These are phyloP conservation scores for Fusarium sacchari DNA, from an alignment of 2,329 filamentous ascomycete genomes.

Conservation along the genomic window DNA sequence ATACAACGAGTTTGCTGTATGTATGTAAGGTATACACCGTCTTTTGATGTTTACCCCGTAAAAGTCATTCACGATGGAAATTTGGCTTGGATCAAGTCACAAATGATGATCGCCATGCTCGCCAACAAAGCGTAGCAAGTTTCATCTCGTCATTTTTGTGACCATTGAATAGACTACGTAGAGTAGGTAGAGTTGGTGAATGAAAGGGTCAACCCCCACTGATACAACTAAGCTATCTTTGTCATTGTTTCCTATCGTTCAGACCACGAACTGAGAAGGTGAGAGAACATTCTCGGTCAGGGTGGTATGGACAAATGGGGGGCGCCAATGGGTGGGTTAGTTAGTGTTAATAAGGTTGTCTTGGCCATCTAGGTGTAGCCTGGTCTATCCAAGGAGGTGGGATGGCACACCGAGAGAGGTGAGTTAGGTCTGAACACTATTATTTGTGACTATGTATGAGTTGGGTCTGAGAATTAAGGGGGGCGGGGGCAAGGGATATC, in stretches of 20 bases:
- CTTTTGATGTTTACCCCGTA: conserved; percentile 4
- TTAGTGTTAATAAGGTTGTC: conserved; percentile 33
- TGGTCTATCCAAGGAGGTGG: conserved; percentile 17
- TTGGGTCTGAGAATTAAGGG: neutral
- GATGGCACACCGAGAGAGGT: conserved; percentile 34
- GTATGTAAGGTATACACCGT: conserved; percentile 40
- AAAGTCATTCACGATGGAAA: neutral
- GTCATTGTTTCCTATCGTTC: conserved; percentile 38
- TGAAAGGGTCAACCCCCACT: conserved; percentile 9
- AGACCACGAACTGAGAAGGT: conserved; percentile 10
- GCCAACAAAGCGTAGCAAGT: conserved; percentile 6
- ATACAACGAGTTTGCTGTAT: neutral
- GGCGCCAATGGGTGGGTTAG: conserved; percentile 21
- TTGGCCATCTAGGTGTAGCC: conserved; percentile 36
- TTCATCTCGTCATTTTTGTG: conserved; percentile 21
- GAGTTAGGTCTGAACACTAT: neutral
- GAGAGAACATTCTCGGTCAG: conserved; percentile 15
- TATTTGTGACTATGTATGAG: neutral
- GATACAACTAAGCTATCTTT: conserved; percentile 22
- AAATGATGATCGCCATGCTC: conserved; percentile 5
- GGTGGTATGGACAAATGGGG: conserved; percentile 30
- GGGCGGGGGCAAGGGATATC: neutral
- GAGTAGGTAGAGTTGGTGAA: neutral
- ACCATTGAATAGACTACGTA: neutral
- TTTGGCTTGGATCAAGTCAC: conserved; percentile 19